These are phyloP conservation scores for Escallonia rubra DNA, from an alignment of 129 eudicot genomes.

Conservation along the genomic window DNA sequence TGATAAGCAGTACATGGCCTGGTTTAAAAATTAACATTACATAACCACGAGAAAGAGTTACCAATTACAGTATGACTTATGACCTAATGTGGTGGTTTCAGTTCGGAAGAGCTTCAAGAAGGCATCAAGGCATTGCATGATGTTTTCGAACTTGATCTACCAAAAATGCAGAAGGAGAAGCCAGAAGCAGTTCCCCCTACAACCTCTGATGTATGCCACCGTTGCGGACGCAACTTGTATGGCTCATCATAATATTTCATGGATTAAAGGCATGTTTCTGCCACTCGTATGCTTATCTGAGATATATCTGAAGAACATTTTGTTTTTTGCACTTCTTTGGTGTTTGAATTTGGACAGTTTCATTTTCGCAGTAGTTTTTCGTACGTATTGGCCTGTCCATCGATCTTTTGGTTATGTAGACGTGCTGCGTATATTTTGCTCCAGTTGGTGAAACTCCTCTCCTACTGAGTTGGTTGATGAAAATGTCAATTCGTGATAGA, in stretches of 20 bases:
- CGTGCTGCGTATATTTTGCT: too few species aligned
- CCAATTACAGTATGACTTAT: background rate
- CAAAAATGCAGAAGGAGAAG: slow-evolving; percentile 67
- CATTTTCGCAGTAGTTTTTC: too few species aligned
- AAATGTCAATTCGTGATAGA: too few species aligned
- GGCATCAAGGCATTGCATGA: slow-evolving; percentile 74
- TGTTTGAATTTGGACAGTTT: too few species aligned
- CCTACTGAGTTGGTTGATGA: too few species aligned
- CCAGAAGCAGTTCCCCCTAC: slow-evolving; percentile 25
- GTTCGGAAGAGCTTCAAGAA: slow-evolving; percentile 78
- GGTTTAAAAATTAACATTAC: too few species aligned
- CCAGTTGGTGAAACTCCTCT: too few species aligned
- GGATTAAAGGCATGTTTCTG: background rate
- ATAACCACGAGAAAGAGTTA: too few species aligned
- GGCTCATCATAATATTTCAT: slow-evolving; percentile 14
- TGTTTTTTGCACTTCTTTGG: too few species aligned
- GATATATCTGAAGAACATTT: background rate
- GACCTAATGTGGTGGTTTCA: slow-evolving; percentile 17
- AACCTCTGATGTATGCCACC: slow-evolving; percentile 45
- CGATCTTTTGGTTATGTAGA: too few species aligned
- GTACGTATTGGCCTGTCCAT: too few species aligned
- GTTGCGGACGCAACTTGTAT: slow-evolving; percentile 65
- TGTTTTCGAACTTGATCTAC: slow-evolving; percentile 68
- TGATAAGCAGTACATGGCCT: background rate
- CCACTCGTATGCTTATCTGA: background rate